Evolutionary conservation across 2,329 filamentous ascomycete species (phyloP), one percentile per base, ranked within the genome.

Genomic region (Xylariaceae sp.): DNA sequence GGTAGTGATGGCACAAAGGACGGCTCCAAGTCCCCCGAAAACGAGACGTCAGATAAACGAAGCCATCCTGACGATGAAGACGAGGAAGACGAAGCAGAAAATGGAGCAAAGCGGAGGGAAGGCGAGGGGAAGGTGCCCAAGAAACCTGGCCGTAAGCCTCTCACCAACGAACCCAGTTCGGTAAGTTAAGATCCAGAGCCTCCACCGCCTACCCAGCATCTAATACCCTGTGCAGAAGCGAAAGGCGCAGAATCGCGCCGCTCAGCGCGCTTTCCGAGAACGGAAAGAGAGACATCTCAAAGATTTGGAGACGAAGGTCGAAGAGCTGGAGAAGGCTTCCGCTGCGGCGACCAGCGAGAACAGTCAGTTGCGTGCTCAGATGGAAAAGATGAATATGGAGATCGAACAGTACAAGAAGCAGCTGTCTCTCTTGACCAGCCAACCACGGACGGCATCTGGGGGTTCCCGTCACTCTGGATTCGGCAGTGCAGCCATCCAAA

Each of bases 61-160:
- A 81, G 83, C 58, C 83, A 81, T 55, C 80, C 81, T 0, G 81
- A 83, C 34, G 78, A 81, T 21, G 78, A 85, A 9, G 80, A 80
- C 2, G 83, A 85, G 5, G 84, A 74, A n/a, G 64, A 68, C 38
- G 64, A 68, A 38, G 67, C 66, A 39, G 51, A 64, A 43, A 49
- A 55, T 30, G 66, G 67, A 12, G 64, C 71, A 42, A 92, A 89
- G 69, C 78, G 88, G 49, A 78, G 85, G 44, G 88, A 94, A 64
- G 79, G 83, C 42, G 81, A 88, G 40, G 87, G 89, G 31, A 95
- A 92, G 66, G 73, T 82, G 30, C 79, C 87, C 16, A 97, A 97
- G 78, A 98, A 97, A 68, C 90, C 92, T 4, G 92, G 92, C 35
- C 80, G 92, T 48, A 98, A 98, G 71, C 92, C 90, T 14, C 72